Evolutionary conservation across 441 rosid genomes (phyloP).

Genomic region (Syzygium syzygioides): DNA sequence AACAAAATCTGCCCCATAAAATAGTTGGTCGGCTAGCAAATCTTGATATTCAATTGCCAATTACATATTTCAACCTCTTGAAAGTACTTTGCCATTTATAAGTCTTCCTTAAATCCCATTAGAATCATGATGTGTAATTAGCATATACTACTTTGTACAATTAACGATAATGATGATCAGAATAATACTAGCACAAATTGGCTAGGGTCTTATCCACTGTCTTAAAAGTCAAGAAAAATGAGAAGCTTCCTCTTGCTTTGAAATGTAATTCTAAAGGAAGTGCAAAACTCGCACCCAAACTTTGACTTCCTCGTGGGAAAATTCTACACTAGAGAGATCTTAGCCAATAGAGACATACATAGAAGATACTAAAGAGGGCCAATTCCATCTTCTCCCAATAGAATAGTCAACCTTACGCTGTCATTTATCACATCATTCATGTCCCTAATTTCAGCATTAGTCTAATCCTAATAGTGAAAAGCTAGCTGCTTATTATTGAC

Average conservation of each 20-base stretch:
- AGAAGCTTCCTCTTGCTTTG: not conserved
- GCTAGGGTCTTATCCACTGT: not conserved
- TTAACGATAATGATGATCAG: not conserved
- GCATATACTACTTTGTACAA: not conserved
- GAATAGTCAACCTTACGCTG: too few species aligned
- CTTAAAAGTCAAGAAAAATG: not conserved
- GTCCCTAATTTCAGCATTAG: too few species aligned
- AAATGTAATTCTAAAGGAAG: not conserved
- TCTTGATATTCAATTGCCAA: not conserved
- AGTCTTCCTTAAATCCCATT: not conserved
- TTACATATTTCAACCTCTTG: not conserved
- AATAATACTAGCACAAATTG: not conserved
- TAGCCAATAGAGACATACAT: accelerated
- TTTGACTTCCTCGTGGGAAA: not conserved
- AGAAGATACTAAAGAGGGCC: not conserved
- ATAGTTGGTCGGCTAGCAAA: not conserved
- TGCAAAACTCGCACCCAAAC: not conserved
- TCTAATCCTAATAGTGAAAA: too few species aligned
- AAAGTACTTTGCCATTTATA: not conserved
- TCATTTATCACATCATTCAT: too few species aligned
- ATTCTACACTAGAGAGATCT: not conserved
- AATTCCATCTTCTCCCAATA: too few species aligned
- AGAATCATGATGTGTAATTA: not conserved
- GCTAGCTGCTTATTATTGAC: too few species aligned
- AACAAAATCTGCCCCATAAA: not conserved